phyloP scores from a whole-genome alignment of 257 asterid species.

The Fraxinus cuspidata region DNA sequence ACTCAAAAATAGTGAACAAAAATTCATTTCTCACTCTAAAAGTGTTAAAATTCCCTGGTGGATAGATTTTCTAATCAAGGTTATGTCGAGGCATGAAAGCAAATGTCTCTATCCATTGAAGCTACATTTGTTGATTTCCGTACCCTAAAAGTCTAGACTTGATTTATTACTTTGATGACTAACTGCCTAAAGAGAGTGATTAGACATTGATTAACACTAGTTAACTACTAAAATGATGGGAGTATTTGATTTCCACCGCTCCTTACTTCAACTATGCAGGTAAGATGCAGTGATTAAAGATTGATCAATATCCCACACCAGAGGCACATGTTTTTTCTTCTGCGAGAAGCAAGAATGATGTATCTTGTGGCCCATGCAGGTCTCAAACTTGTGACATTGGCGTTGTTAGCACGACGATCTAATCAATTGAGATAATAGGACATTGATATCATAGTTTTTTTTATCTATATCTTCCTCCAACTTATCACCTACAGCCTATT shows the following conservation, averaged over 20 bases:
- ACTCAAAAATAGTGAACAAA: no score
- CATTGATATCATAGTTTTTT: background rate
- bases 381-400: conserved; percentile 26
- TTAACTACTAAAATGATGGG: background rate
- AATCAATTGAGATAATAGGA: conserved; percentile 35
- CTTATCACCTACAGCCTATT: no score
- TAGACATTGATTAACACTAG: background rate
- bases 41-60: no score
- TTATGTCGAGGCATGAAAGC: background rate
- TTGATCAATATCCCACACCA: background rate
- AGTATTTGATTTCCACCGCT: background rate
- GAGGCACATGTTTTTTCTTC: background rate
- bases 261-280: background rate
- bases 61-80: no score
- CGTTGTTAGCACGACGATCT: conserved; percentile 37
- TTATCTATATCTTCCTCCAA: no score
- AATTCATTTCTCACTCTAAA: no score
- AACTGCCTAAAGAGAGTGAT: background rate
- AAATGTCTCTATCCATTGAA: background rate
- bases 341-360: background rate
- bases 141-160: background rate
- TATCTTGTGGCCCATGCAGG: conserved; percentile 30
- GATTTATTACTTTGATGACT: background rate
- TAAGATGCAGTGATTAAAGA: background rate
- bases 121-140: background rate